Conservation (phyloP, 805 yeast genomes). For the Vanderwaltozyma tropicalis region DNA sequence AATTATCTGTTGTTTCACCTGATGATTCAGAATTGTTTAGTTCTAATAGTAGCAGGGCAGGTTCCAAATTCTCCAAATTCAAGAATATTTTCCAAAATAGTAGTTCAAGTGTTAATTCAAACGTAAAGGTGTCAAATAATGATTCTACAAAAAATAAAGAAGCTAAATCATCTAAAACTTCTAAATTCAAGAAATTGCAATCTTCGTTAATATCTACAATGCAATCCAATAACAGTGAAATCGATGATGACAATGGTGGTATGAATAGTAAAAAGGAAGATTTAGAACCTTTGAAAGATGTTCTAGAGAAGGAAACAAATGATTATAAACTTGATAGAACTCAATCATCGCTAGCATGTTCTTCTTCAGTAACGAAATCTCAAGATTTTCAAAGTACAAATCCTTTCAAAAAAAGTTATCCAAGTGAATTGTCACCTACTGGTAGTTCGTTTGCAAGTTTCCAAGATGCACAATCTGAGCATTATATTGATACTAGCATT, state of each 20-base stretch:
- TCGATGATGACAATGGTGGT: too few species aligned
- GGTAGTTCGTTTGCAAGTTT: neutral
- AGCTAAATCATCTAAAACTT: neutral
- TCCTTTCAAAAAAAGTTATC: conserved; percentile 6
- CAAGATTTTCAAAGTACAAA: conserved; percentile 4
- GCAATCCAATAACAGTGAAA: too few species aligned
- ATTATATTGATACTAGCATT: neutral
- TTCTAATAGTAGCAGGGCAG: too few species aligned
- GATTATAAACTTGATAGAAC: too few species aligned
- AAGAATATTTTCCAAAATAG: conserved; percentile 13
- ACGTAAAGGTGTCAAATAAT: neutral
- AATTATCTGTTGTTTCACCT: too few species aligned
- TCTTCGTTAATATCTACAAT: too few species aligned
- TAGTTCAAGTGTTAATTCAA: neutral
- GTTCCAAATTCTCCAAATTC: conserved; percentile 14
- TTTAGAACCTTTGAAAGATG: neutral
- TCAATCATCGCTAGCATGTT: too few species aligned
- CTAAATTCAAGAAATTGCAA: neutral
- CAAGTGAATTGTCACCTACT: neutral
- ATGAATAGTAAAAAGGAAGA: neutral
- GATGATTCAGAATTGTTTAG: too few species aligned
- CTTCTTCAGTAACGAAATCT: neutral
- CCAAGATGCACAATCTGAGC: neutral
- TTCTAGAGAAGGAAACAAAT: neutral
- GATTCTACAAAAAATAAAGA: neutral